Base-by-base conservation (phyloP, 129 eudicot species). In the Flaveria sonorensis region DNA sequence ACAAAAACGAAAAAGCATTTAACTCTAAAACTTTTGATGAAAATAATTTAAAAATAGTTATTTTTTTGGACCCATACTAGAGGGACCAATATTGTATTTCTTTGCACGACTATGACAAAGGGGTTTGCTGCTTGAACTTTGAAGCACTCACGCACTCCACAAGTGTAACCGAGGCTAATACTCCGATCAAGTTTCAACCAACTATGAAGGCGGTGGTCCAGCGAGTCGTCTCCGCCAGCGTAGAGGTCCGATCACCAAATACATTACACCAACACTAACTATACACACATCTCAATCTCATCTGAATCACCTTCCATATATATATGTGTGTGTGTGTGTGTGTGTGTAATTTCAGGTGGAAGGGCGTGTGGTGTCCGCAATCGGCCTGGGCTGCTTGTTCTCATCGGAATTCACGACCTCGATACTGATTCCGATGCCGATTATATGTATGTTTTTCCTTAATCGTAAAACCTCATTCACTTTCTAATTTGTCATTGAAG, bases 351-450 rank as follows among this genome's bases (percentile, higher is more conserved):
- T 77, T 55, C 86, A 92, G 96, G 98, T 93, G 62, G 98, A 93
- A 61, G 98, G 98, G 70, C 85, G 87, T 53, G 75, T 65, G 56
- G 93, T 93, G 40, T 93, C 98, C 36, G 85, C 83, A 28, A 93
- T 93, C 39, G 98, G 98, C 18, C 98, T 30, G 98, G 98, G 13
- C 83, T 93, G 20, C 88, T 93, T 73, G 98, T 91, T 19, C 96
- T 93, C 68, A 84, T 93, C 65, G 98, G 98, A 79, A 70, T 93
- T 84, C 97, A 88, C 71, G 88, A 89, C 32, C 83, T 87, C 12
- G 98, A 93, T 67, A 83, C 73, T 39, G 87, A 89, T 63, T 87
- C 92, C 39, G 97, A 93, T 82, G 86, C 92, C 64, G 96, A 93
- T 26, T 91, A 80, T 81, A 93, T 93, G 98, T 93, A 81, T 55